phyloP scores from a whole-genome alignment of 805 yeast genomes.

The Yamadazyma insecticola region DNA sequence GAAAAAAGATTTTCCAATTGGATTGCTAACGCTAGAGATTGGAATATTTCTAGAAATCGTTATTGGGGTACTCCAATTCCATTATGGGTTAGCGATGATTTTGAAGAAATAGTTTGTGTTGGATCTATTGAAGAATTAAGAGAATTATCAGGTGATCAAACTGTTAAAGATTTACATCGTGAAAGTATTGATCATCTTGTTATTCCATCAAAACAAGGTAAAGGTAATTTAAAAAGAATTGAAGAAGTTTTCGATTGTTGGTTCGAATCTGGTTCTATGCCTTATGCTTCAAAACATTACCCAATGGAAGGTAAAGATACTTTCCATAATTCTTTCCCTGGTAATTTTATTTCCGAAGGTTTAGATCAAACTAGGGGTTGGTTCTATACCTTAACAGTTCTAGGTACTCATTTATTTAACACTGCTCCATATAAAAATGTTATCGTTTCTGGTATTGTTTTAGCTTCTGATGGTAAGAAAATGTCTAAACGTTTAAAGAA shows the following conservation, averaged over 20 bases:
- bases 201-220: conserved; percentile 87
- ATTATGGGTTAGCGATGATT: conserved; percentile 93
- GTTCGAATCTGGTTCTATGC: conserved; percentile 99
- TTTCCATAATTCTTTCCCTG: conserved; percentile 81
- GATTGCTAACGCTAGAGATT: conserved; percentile 98
- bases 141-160: conserved; percentile 74
- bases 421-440: conserved; percentile 93
- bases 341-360: conserved; percentile 97
- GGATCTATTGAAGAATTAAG: conserved; percentile 87
- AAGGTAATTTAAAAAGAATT: conserved; percentile 80
- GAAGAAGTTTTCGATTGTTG: conserved; percentile 99
- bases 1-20: conserved; percentile 96
- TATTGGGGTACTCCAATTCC: conserved; percentile 99
- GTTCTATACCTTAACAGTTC: conserved; percentile 94
- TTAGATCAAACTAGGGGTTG: conserved; percentile 99
- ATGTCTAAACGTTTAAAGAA: conserved; percentile 98
- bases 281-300: conserved; percentile 93
- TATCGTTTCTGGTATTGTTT: conserved; percentile 91
- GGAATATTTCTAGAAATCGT: conserved; percentile 98
- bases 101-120: conserved; percentile 86
- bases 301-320: conserved; percentile 84
- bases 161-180: conserved; percentile 90
- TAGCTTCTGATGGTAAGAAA: conserved; percentile 98
- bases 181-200: conserved; percentile 87
- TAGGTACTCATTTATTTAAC: conserved; percentile 92